Evolutionary conservation across 2,329 filamentous ascomycete species (phyloP).

Genomic region (Fusarium scirpi): DNA sequence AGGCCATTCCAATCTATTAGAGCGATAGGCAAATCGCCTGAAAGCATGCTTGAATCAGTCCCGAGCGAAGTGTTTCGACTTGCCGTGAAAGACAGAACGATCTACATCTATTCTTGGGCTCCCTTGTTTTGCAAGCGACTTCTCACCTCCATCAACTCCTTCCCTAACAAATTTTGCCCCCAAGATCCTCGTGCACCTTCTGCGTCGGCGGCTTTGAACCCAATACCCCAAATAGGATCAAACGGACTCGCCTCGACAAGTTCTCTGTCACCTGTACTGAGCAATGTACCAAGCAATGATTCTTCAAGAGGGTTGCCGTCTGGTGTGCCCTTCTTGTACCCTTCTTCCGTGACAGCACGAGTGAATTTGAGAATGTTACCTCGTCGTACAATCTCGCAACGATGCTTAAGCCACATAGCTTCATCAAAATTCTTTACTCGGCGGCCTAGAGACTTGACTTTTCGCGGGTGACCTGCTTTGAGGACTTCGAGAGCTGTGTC

Average conservation of each 20-base stretch:
- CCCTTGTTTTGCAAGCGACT: constrained; percentile 61
- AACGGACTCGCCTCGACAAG: constrained; percentile 71
- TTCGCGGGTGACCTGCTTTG: constrained; percentile 56
- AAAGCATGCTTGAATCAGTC: background rate
- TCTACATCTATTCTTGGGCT: background rate
- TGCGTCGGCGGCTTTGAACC: constrained; percentile 66
- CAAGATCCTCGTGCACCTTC: constrained; percentile 61
- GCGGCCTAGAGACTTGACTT: constrained; percentile 67
- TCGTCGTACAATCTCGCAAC: constrained; percentile 66
- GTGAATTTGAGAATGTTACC: constrained; percentile 72
- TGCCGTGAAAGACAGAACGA: background rate
- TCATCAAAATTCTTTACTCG: constrained; percentile 65
- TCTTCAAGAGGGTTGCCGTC: constrained; percentile 49
- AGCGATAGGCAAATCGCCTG: constrained; percentile 13
- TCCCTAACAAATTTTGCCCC: constrained; percentile 75
- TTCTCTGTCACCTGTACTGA: constrained; percentile 69
- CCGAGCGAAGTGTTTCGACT: background rate
- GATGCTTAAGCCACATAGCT: constrained; percentile 62
- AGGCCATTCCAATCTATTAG: constrained; percentile 25
- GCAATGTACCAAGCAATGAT: constrained; percentile 60
- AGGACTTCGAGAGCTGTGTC: constrained; percentile 63
- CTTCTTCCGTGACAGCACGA: constrained; percentile 50
- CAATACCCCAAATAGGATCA: constrained; percentile 76
- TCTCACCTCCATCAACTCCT: constrained; percentile 70
- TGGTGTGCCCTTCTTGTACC: constrained; percentile 42